phyloP scores from a whole-genome alignment of 2,329 filamentous ascomycete species.

The Atkinsonella texensis region DNA sequence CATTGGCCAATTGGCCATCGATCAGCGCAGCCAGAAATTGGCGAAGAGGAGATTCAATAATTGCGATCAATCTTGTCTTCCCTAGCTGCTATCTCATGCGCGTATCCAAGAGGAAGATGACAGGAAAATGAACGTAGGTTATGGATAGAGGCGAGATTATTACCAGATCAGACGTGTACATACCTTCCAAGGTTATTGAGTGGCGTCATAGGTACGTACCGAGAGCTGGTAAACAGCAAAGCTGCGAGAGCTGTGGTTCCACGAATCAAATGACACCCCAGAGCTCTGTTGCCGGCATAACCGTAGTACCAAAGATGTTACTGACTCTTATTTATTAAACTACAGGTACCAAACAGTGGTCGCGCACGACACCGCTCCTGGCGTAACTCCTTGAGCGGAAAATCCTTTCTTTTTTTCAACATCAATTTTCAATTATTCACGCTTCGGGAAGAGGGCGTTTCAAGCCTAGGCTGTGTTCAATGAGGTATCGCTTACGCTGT shows the following conservation, averaged over 20 bases:
- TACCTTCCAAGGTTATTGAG: background rate
- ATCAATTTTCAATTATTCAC: no score
- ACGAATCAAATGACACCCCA: background rate
- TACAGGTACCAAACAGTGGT: no score
- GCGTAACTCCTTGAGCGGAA: no score
- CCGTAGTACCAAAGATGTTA: no score
- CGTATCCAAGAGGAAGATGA: background rate
- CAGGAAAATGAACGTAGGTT: background rate
- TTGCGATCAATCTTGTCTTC: background rate
- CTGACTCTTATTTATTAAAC: no score
- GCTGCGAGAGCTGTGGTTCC: background rate
- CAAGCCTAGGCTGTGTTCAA: no score
- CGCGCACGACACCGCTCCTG: no score
- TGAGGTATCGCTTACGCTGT: no score
- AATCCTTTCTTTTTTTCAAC: no score
- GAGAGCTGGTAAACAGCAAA: background rate
- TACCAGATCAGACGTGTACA: no score
- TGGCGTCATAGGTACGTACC: background rate
- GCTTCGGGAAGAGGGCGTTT: no score
- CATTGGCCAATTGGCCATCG: background rate
- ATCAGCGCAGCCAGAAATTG: background rate
- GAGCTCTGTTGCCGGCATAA: background rate
- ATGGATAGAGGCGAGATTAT: background rate
- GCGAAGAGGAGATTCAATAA: background rate
- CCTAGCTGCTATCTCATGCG: background rate